phyloP scores from a whole-genome alignment of 192 early-diverging fungal species.

The Coemansia biformis region DNA sequence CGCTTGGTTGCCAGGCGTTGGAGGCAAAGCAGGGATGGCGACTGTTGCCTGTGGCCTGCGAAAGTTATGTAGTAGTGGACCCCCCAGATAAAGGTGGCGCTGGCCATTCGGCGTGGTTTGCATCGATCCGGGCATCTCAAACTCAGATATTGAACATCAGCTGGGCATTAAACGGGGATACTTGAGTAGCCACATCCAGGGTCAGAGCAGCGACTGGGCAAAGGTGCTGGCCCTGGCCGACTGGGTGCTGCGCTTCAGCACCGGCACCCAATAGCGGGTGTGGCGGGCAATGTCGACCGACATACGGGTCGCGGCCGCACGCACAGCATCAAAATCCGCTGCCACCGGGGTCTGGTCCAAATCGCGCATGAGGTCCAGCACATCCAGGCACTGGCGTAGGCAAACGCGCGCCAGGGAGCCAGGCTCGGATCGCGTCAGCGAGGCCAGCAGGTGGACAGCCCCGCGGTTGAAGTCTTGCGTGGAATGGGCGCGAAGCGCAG shows the following conservation, averaged over 20 bases:
- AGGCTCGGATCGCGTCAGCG: no score
- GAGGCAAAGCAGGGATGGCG: no score
- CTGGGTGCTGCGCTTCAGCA: conserved; percentile 4
- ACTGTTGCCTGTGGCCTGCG: no score
- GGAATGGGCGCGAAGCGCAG: neutral
- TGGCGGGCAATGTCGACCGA: conserved; percentile 10
- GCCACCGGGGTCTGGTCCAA: conserved; percentile 11
- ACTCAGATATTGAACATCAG: no score
- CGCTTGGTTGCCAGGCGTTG: no score
- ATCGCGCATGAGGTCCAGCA: conserved; percentile 23
- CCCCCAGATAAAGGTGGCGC: no score
- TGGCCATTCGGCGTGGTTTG: no score
- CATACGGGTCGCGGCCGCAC: conserved; percentile 5
- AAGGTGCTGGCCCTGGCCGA: conserved; percentile 16
- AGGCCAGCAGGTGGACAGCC: neutral
- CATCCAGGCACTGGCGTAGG: conserved; percentile 3
- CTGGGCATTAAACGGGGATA: no score
- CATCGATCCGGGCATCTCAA: no score
- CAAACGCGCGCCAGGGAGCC: no score
- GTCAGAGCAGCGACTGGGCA: conserved; percentile 28
- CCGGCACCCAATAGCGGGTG: conserved; percentile 9
- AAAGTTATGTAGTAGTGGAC: no score
- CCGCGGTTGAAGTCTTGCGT: neutral
- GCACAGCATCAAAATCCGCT: conserved; percentile 11
- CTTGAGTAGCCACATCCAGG: no score